Conservation (phyloP, 1,284 basidiomycete genomes). For the Microbotryum lychnidis-dioicae region DNA sequence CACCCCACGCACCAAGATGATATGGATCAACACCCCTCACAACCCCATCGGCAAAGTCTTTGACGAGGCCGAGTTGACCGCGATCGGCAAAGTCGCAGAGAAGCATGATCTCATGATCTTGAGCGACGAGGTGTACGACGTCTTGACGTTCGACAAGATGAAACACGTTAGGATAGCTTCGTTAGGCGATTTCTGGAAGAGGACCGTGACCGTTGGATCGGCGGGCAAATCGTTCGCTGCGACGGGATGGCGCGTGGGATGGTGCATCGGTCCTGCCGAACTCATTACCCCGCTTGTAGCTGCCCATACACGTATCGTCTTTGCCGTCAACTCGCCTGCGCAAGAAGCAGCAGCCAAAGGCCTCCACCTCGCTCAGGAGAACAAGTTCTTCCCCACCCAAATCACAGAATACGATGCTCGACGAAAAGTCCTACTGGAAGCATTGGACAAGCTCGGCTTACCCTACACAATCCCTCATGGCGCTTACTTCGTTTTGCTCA, state of each 20-base stretch:
- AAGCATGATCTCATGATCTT: conserved; percentile 90
- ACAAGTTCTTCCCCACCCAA: conserved; percentile 73
- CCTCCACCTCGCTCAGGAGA: conserved; percentile 62
- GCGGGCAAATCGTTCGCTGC: conserved; percentile 81
- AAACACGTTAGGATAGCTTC: conserved; percentile 86
- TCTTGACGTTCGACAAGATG: conserved; percentile 76
- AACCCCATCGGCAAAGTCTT: conserved; percentile 63
- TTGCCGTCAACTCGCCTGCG: conserved; percentile 41
- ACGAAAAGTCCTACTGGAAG: conserved; percentile 60
- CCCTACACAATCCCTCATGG: conserved; percentile 82
- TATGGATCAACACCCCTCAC: conserved; percentile 64
- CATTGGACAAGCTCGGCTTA: conserved; percentile 76
- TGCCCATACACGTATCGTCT: conserved; percentile 87
- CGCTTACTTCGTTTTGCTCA: conserved; percentile 75
- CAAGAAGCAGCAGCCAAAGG: conserved; percentile 84
- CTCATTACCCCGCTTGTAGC: conserved; percentile 81
- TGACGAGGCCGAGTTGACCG: conserved; percentile 66
- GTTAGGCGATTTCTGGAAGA: conserved; percentile 73
- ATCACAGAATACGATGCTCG: conserved; percentile 70
- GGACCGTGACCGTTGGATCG: conserved; percentile 72
- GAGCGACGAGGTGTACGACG: conserved; percentile 97
- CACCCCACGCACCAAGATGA: conserved; percentile 79
- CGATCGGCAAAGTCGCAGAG: conserved; percentile 76
- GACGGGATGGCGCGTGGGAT: conserved; percentile 96
- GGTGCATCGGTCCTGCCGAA: conserved; percentile 78